Conservation (phyloP, 1,284 basidiomycete genomes). For the Rhizoctonia solani region DNA sequence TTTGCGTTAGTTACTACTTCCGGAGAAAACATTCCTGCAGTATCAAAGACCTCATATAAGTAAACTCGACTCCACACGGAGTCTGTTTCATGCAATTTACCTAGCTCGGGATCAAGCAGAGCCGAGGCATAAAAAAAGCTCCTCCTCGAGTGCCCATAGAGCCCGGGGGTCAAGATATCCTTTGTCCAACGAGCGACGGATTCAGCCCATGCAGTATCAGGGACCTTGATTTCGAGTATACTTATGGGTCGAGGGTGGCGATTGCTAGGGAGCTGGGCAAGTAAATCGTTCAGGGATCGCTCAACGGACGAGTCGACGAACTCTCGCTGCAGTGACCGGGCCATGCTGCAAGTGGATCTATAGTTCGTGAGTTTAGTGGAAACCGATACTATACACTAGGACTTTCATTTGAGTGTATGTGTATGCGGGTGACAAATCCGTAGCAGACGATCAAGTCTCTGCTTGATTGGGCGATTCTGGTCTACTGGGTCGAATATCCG, state of each 20-base stretch:
- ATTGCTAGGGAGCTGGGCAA: conserved; percentile 21
- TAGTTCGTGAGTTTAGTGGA: too few species aligned
- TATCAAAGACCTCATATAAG: too few species aligned
- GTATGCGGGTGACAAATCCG: too few species aligned
- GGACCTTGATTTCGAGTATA: conserved; percentile 24
- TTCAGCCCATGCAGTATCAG: conserved; percentile 25
- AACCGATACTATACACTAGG: too few species aligned
- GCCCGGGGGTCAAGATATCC: conserved; percentile 12
- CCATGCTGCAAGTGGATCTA: too few species aligned
- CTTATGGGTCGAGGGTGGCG: conserved; percentile 14
- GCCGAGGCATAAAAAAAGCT: conserved; percentile 26
- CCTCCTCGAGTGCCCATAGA: conserved; percentile 17
- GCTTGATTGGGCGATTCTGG: too few species aligned
- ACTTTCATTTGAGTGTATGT: too few species aligned
- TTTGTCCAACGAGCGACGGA: conserved; percentile 29
- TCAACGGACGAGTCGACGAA: conserved; percentile 31
- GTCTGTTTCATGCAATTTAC: neutral
- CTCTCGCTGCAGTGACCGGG: conserved; percentile 5
- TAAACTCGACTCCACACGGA: too few species aligned
- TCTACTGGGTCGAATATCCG: too few species aligned
- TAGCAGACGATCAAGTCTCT: too few species aligned
- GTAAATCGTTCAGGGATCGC: conserved; percentile 22
- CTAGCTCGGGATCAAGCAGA: conserved; percentile 13
- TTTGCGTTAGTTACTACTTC: conserved; percentile 13
- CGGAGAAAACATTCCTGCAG: neutral